Evolutionary conservation across 2,329 filamentous ascomycete species (phyloP).

Genomic region (Ophiocordyceps camponoti-floridani): DNA sequence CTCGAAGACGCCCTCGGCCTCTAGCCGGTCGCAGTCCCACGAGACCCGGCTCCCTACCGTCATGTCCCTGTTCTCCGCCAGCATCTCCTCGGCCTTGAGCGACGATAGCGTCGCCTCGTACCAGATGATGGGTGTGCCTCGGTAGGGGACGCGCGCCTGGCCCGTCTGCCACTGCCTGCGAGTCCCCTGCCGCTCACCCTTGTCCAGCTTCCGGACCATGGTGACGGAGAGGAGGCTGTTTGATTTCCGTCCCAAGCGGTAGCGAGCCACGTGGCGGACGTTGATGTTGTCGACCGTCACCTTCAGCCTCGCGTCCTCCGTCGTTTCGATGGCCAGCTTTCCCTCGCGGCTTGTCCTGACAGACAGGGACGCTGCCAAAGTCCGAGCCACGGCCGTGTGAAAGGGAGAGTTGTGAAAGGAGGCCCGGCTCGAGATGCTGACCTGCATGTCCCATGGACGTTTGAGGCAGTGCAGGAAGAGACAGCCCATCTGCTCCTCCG

Average conservation of each 20-base stretch:
- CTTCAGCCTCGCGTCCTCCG: slow-evolving; percentile 1
- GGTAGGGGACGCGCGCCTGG: background rate
- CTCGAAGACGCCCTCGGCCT: slow-evolving; percentile 7
- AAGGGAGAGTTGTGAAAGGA: slow-evolving; percentile 3
- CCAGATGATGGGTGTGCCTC: slow-evolving; percentile 5
- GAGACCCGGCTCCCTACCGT: slow-evolving; percentile 8
- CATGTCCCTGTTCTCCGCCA: slow-evolving; percentile 10
- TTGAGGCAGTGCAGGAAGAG: slow-evolving; percentile 12
- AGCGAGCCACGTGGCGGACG: slow-evolving; percentile 8
- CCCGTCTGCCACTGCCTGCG: slow-evolving; percentile 2
- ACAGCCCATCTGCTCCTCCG: slow-evolving; percentile 5
- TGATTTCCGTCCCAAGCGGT: slow-evolving; percentile 2
- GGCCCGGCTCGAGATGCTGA: slow-evolving; percentile 5
- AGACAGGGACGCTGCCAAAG: slow-evolving; percentile 7
- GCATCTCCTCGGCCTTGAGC: slow-evolving; percentile 2
- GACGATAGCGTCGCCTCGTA: slow-evolving; percentile 13
- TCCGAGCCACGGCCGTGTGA: slow-evolving; percentile 6
- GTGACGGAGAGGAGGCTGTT: slow-evolving; percentile 8
- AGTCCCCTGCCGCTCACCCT: background rate
- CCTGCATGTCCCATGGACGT: slow-evolving; percentile 14
- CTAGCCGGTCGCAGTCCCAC: slow-evolving; percentile 9
- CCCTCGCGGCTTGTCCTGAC: slow-evolving; percentile 4
- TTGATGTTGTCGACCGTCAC: slow-evolving; percentile 5
- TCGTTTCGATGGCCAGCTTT: slow-evolving; percentile 5
- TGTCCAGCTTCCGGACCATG: slow-evolving; percentile 7